phyloP scores from a whole-genome alignment of 805 yeast genomes.

The Kluyveromyces siamensis region DNA sequence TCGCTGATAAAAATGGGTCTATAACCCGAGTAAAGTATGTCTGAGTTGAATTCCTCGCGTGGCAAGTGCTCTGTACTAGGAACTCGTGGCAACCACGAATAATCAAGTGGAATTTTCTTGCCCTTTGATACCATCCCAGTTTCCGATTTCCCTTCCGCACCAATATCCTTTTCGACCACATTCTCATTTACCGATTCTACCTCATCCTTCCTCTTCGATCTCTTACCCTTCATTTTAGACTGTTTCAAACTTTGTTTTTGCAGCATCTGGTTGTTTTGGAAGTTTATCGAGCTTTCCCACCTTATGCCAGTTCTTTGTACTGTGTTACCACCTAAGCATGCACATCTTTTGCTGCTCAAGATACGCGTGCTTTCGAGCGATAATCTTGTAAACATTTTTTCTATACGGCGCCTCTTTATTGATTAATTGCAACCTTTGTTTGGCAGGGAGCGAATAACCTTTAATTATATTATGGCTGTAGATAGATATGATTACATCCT shows the following conservation, averaged over 20 bases:
- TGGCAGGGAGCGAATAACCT: too few species aligned
- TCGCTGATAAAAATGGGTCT: constrained; percentile 22
- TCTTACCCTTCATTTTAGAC: constrained; percentile 1
- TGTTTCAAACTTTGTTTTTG: constrained; percentile 2
- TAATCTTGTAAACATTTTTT: not conserved
- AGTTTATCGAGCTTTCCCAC: constrained; percentile 1
- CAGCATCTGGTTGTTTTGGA: constrained; percentile 1
- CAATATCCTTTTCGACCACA: not conserved
- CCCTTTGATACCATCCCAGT: not conserved
- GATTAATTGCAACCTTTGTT: not conserved
- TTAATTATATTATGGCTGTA: too few species aligned
- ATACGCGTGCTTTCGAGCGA: not conserved
- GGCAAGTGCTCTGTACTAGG: constrained; percentile 20
- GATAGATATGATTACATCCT: too few species aligned
- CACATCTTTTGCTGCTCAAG: not conserved
- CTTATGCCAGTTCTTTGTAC: not conserved
- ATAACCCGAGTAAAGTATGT: constrained; percentile 24
- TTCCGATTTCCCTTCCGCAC: not conserved
- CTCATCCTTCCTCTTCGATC: not conserved
- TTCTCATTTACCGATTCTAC: not conserved
- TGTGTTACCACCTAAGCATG: not conserved
- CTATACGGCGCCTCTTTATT: not conserved
- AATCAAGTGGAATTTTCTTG: constrained; percentile 8
- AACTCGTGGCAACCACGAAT: constrained; percentile 24
- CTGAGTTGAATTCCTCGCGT: constrained; percentile 16